Evolutionary conservation across 1,139 yeast species (phyloP), one percentile per base, ranked within the genome.

Genomic region (Saccharomycopsis hybrid): DNA sequence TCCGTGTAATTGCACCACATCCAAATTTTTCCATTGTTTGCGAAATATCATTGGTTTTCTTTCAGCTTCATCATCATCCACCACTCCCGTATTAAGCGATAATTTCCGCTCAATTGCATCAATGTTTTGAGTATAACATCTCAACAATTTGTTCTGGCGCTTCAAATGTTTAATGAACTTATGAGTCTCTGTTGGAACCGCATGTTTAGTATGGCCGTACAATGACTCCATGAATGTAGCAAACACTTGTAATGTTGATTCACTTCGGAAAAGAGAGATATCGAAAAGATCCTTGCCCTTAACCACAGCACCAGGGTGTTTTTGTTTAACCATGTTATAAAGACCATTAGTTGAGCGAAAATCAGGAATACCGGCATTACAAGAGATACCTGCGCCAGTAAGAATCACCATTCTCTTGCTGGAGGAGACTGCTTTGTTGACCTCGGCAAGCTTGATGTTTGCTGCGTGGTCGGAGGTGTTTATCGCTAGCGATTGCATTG

Each of bases 331-430:
- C 67, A 81, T 65, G 56, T 84, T 80, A 68, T 90, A 90, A 28
- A 90, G 73, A 1, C 97, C 97, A 57, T 84, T 80, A 18, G 81
- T 71, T 1, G 95, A 85, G 53, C 97, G 74, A 65, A 90, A 90
- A 64, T 90, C 97, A 1, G 97, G 97, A 50, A 90, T 90, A 0
- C 97, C 97, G 0, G 97, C 97, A 63, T 86, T 88, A 64, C 97
- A 88, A 29, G 96, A 87, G 53, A 90, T 87, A 1, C 97, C 97
- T 1, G 97, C 97, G 5, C 97, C 97, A 0, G 97, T 88, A 51
- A 89, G 65, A 5, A 82, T 73, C 9, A 82, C 70, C 43, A 82
- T 69, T 60, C 74, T 78, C 54, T 73, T 73, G 46, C 70, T 60
- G 47, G 60, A 59, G 31, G 55, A 55, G 35, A 65, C 51, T 30